phyloP scores from a whole-genome alignment of 108 stramenopile genomes.

The Cyclotella cryptica region DNA sequence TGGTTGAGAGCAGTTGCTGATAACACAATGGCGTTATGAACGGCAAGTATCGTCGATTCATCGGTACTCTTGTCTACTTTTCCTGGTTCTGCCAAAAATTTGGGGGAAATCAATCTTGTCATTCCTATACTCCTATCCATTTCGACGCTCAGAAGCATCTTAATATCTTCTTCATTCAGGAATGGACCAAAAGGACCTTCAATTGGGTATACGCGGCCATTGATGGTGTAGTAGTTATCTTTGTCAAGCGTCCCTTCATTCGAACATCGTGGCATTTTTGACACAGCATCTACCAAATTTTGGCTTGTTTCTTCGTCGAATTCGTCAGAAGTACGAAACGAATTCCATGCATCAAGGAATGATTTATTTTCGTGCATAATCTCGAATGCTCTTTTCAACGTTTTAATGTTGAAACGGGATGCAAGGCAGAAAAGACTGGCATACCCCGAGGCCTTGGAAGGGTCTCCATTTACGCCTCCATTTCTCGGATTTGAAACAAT shows the following conservation, averaged over 20 bases:
- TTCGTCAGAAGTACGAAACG: not conserved
- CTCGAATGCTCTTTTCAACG: slow-evolving; percentile 18
- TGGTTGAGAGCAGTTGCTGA: slow-evolving; percentile 31
- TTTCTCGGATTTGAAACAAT: slow-evolving; percentile 46
- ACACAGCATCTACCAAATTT: slow-evolving; percentile 13
- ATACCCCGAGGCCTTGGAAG: slow-evolving; percentile 48
- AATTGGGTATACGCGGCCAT: slow-evolving; percentile 63
- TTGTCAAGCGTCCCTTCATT: slow-evolving; percentile 5
- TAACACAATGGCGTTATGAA: slow-evolving; percentile 49
- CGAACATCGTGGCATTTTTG: slow-evolving; percentile 10
- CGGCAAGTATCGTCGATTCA: not conserved
- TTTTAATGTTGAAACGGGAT: slow-evolving; percentile 40
- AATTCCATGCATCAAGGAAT: not conserved
- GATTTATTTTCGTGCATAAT: slow-evolving; percentile 11
- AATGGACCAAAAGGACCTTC: slow-evolving; percentile 29
- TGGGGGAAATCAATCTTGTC: slow-evolving; percentile 48
- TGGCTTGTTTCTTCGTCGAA: slow-evolving; percentile 20
- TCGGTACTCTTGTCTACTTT: not conserved
- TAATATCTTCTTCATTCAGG: slow-evolving; percentile 59
- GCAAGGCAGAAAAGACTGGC: slow-evolving; percentile 42
- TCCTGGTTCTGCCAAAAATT: slow-evolving; percentile 34
- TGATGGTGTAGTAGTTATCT: slow-evolving; percentile 59
- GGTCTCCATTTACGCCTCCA: slow-evolving; percentile 1
- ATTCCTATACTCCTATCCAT: slow-evolving; percentile 56
- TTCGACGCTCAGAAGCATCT: slow-evolving; percentile 65